Conservation (phyloP, 306 rosid species). For the Glycine soja region DNA sequence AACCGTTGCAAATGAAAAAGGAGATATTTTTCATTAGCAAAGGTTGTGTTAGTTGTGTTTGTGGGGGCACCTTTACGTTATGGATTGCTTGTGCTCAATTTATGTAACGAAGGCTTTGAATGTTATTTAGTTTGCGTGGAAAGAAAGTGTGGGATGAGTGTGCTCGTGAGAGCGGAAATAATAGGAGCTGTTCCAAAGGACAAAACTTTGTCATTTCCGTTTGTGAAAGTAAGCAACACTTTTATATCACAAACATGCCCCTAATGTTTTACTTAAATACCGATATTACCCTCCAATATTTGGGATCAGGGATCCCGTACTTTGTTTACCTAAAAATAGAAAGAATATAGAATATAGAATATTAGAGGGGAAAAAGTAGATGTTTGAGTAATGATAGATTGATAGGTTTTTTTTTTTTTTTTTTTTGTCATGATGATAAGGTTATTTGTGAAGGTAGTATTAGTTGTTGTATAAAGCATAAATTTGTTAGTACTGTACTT, state of each 20-base stretch:
- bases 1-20: slow-evolving; percentile 24
- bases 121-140: slow-evolving; percentile 36
- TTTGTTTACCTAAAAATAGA: too few species aligned
- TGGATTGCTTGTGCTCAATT: slow-evolving; percentile 16
- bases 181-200: slow-evolving; percentile 27
- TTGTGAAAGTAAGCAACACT: not conserved
- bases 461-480: too few species aligned
- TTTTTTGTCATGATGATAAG: too few species aligned
- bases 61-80: slow-evolving; percentile 44
- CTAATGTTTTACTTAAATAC: not conserved
- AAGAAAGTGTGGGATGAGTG: slow-evolving; percentile 35
- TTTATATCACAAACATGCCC: slow-evolving; percentile 7
- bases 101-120: too few species aligned
- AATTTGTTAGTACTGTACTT: too few species aligned
- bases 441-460: too few species aligned
- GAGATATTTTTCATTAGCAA: not conserved
- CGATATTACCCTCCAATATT: slow-evolving; percentile 19
- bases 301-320: not conserved
- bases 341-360: too few species aligned
- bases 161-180: not conserved
- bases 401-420: too few species aligned
- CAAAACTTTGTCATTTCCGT: slow-evolving; percentile 28
- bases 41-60: slow-evolving; percentile 40
- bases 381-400: too few species aligned
- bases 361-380: too few species aligned